Conservation (phyloP, 805 yeast species). For the Teunomyces tritomae region DNA sequence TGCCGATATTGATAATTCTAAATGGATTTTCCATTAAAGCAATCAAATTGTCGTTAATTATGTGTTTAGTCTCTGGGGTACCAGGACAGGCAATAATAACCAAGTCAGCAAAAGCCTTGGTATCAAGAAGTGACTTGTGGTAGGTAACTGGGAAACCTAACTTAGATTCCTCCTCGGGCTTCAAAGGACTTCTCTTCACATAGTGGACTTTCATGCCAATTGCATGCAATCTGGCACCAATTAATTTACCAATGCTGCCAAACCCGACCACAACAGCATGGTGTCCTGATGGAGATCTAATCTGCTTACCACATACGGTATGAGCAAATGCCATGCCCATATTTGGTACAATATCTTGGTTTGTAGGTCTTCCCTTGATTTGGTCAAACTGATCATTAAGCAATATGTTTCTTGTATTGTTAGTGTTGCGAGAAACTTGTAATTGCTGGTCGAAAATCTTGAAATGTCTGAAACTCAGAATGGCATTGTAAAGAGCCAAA, state of each 20-base stretch:
- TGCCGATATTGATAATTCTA: slow-evolving; percentile 23
- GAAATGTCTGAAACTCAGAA: slow-evolving; percentile 25
- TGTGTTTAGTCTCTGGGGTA: slow-evolving; percentile 19
- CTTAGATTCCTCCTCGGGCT: slow-evolving; percentile 11
- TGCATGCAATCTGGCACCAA: slow-evolving; percentile 18
- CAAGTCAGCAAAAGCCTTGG: slow-evolving; percentile 22
- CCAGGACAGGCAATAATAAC: slow-evolving; percentile 26
- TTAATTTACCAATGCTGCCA: slow-evolving; percentile 24
- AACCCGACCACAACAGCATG: slow-evolving; percentile 26
- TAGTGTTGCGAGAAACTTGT: slow-evolving; percentile 11
- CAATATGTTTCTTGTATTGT: slow-evolving; percentile 11
- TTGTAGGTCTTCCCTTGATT: slow-evolving; percentile 2
- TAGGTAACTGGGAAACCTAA: slow-evolving; percentile 18
- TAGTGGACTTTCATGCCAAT: slow-evolving; percentile 28
- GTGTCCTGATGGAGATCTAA: slow-evolving; percentile 19
- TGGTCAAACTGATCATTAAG: slow-evolving; percentile 10
- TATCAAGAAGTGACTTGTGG: slow-evolving; percentile 16
- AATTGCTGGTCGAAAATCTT: slow-evolving; percentile 11
- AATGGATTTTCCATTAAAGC: slow-evolving; percentile 16
- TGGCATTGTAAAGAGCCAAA: slow-evolving; percentile 21
- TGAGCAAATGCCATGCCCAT: slow-evolving; percentile 27
- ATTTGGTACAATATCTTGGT: background rate
- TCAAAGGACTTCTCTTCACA: slow-evolving; percentile 18
- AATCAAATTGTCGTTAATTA: slow-evolving; percentile 15
- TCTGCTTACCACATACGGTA: slow-evolving; percentile 11